phyloP scores from a whole-genome alignment of 495 filamentous ascomycete species.

The Aspergillus campestris region DNA sequence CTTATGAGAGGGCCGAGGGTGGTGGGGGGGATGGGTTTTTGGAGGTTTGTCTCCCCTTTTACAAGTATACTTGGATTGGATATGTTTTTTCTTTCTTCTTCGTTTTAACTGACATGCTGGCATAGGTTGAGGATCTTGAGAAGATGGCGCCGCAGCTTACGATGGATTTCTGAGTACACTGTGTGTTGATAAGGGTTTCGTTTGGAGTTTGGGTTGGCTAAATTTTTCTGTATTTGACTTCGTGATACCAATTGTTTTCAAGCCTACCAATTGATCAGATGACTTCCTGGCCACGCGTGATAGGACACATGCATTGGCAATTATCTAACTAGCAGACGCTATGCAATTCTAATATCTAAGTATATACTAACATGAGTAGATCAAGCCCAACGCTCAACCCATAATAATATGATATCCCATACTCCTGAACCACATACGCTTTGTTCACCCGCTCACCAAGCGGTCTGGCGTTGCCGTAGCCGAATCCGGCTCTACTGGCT shows the following conservation, averaged over 20 bases:
- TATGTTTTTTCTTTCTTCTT: not conserved
- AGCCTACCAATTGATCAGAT: too few species aligned
- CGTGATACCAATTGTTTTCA: not conserved
- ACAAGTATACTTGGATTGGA: not conserved
- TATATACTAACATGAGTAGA: too few species aligned
- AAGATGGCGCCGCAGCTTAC: constrained; percentile 82
- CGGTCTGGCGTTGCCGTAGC: constrained; percentile 23
- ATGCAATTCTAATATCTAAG: not conserved
- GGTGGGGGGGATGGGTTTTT: constrained; percentile 51
- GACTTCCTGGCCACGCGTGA: too few species aligned
- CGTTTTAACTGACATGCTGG: constrained; percentile 2
- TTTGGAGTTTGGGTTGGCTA: constrained; percentile 2
- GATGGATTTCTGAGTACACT: constrained; percentile 62
- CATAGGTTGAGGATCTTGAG: constrained; percentile 64
- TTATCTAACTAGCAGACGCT: not conserved
- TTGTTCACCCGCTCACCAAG: constrained; percentile 27
- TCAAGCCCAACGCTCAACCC: too few species aligned
- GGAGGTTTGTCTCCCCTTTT: constrained; percentile 53
- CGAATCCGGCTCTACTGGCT: constrained; percentile 5
- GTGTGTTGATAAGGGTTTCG: not conserved
- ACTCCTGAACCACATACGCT: not conserved
- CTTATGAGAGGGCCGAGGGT: constrained; percentile 52
- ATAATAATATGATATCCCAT: not conserved
- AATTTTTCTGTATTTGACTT: not conserved
- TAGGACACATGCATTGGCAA: too few species aligned